phyloP scores from a whole-genome alignment of 306 rosid genomes.

The Alnus glutinosa region DNA sequence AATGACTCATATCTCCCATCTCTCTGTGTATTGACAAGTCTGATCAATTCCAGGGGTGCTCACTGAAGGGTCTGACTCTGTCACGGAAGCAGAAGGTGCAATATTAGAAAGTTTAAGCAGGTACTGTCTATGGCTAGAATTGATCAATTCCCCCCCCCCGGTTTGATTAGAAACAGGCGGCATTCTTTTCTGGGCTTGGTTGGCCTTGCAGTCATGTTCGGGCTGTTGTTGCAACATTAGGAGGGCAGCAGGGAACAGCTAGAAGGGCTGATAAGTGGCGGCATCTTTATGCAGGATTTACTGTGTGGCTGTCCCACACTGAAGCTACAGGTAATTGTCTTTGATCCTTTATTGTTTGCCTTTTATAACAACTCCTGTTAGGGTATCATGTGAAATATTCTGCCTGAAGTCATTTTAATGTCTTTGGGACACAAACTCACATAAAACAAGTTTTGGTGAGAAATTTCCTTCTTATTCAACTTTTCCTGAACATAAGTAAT shows the following conservation, averaged over 20 bases:
- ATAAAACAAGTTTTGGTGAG: background rate
- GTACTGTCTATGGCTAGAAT: constrained; percentile 38
- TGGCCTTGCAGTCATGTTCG: constrained; percentile 69
- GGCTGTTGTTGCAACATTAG: constrained; percentile 73
- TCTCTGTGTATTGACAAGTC: constrained; percentile 41
- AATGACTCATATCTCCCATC: constrained; percentile 35
- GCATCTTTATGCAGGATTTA: constrained; percentile 89
- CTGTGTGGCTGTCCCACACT: constrained; percentile 87
- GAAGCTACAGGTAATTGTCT: constrained; percentile 59
- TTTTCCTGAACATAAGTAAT: background rate
- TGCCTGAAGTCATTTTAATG: background rate
- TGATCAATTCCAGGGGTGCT: constrained; percentile 71
- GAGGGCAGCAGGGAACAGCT: constrained; percentile 72
- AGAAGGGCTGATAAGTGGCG: constrained; percentile 65
- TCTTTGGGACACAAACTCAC: background rate
- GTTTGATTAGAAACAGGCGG: constrained; percentile 5
- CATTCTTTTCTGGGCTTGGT: constrained; percentile 20
- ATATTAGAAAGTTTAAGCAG: constrained; percentile 89
- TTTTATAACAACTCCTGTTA: constrained; percentile 13
- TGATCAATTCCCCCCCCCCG: background rate
- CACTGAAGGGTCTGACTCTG: constrained; percentile 71
- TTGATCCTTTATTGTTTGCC: constrained; percentile 14
- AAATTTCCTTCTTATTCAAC: background rate
- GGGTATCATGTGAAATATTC: background rate
- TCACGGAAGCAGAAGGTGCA: constrained; percentile 75